A percentile compares a stretch with the other conserved stretches of the same genome.
These are phyloP conservation scores for Dactylellina leptospora DNA, from an alignment of 2,329 filamentous ascomycete species.

Conservation along the genomic window DNA sequence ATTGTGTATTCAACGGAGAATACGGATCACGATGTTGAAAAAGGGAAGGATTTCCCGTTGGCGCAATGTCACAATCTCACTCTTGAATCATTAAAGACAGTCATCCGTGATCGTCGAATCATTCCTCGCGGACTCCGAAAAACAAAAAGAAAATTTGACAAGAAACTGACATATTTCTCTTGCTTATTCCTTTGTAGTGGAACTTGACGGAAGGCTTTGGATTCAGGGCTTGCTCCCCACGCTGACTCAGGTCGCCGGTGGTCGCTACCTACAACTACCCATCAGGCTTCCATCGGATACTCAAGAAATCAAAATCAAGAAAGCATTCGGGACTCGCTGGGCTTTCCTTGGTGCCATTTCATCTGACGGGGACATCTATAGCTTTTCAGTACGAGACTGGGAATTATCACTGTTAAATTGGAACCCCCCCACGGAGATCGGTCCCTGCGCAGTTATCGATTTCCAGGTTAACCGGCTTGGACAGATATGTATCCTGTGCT, in stretches of 20 bases:
- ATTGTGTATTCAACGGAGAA: neutral
- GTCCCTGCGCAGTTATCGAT: neutral
- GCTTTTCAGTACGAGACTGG: slow-evolving; percentile 22
- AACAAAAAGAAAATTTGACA: neutral
- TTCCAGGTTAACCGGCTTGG: slow-evolving; percentile 27
- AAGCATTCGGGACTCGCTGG: slow-evolving; percentile 45
- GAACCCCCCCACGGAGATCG: no score
- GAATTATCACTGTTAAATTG: neutral
- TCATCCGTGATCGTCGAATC: no score
- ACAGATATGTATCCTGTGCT: slow-evolving; percentile 28
- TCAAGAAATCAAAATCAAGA: slow-evolving; percentile 4
- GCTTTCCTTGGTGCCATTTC: slow-evolving; percentile 28
- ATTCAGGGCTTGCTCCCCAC: slow-evolving; percentile 38
- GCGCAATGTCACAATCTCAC: neutral
- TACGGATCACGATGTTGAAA: no score
- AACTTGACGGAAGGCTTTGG: slow-evolving; percentile 31
- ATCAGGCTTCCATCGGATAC: slow-evolving; percentile 10
- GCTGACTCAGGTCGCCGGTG: neutral
- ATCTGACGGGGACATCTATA: slow-evolving; percentile 14
- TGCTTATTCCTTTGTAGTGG: slow-evolving; percentile 10
- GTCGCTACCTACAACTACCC: slow-evolving; percentile 9
- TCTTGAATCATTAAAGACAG: no score
- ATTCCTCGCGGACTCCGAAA: neutral
- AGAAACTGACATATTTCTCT: slow-evolving; percentile 11
- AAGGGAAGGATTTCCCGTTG: neutral